phyloP scores from a whole-genome alignment of 1,284 basidiomycete species.

The Moniliella sp. region DNA sequence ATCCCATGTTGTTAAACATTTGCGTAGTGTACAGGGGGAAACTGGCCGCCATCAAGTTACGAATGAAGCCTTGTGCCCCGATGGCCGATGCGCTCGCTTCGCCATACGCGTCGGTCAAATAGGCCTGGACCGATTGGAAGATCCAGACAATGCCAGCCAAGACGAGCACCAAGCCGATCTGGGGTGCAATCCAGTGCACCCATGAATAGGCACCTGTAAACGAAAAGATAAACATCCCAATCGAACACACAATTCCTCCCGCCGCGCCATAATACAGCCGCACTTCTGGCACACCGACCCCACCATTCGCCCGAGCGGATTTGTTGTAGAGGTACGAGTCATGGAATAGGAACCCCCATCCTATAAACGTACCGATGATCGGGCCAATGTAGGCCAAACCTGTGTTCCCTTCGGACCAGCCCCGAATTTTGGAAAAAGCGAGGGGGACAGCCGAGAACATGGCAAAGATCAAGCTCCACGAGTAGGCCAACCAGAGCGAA shows the following conservation, averaged over 20 bases:
- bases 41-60: no score
- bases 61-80: no score
- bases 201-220: no score
- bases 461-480: conserved; percentile 3
- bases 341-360: conserved; percentile 19
- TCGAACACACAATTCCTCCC: conserved; percentile 10
- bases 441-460: conserved; percentile 22
- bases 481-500: conserved; percentile 11
- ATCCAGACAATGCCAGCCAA: no score
- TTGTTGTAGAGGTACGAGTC: conserved; percentile 15
- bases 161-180: no score
- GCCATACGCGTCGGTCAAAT: no score
- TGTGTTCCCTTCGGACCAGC: conserved; percentile 28
- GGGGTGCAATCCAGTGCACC: no score
- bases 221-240: conserved; percentile 23
- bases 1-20: no score
- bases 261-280: conserved; percentile 18
- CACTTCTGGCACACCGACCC: conserved; percentile 18
- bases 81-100: no score
- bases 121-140: no score
- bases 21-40: no score
- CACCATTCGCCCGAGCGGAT: conserved; percentile 9
- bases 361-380: conserved; percentile 24
- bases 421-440: conserved; percentile 29
- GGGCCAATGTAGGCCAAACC: conserved; percentile 32